Conservation (phyloP, 768 basidiomycete species). For the Mycena galopus region DNA sequence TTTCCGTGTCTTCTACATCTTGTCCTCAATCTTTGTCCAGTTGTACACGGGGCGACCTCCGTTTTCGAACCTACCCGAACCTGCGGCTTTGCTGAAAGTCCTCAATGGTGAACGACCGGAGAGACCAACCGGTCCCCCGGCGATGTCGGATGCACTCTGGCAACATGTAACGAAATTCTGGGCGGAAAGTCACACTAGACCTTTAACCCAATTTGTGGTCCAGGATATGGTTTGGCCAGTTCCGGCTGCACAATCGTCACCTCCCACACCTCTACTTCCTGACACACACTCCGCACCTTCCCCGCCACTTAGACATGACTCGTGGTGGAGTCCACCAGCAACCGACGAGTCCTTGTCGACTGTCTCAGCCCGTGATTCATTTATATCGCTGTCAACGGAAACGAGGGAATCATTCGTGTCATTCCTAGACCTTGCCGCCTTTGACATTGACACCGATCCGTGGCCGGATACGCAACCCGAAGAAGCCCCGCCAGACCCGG, state of each 20-base stretch:
- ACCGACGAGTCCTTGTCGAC: no score
- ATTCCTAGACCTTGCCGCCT: no score
- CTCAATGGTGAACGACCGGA: conserved; percentile 9
- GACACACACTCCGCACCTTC: neutral
- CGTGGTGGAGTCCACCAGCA: no score
- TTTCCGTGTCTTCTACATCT: neutral
- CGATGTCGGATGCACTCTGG: conserved; percentile 6
- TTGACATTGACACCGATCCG: no score
- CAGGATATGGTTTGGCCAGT: conserved; percentile 1
- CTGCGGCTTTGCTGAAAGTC: conserved; percentile 7
- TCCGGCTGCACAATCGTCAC: neutral
- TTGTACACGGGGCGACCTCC: conserved; percentile 26
- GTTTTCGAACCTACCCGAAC: conserved; percentile 3
- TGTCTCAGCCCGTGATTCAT: no score
- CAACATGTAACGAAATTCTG: neutral
- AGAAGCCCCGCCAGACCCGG: no score
- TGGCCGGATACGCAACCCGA: no score
- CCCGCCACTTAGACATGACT: no score
- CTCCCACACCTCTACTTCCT: neutral
- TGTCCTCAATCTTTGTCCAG: neutral
- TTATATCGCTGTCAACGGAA: no score
- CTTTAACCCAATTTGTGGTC: neutral
- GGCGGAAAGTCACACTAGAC: neutral
- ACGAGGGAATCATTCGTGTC: no score
- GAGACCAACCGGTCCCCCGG: neutral